phyloP scores from a whole-genome alignment of 1,284 basidiomycete genomes.

The Xerocomus minutiporus region DNA sequence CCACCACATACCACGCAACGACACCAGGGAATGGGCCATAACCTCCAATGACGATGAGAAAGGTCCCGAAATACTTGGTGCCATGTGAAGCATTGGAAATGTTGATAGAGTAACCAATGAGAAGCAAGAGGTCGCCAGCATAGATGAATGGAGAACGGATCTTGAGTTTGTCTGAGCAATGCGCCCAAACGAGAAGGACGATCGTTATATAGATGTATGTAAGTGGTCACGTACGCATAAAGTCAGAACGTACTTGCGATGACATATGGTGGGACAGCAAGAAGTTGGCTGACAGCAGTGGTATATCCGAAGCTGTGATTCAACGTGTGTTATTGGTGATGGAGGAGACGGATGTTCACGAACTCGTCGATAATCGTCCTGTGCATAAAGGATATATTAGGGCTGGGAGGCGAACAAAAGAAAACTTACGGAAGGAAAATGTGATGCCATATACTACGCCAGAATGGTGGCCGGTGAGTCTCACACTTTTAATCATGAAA shows the following conservation, averaged over 20 bases:
- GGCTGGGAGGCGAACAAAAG: neutral
- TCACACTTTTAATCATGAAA: neutral
- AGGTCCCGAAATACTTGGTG: constrained; percentile 66
- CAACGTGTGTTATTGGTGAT: neutral
- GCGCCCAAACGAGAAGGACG: constrained; percentile 47
- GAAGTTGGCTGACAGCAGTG: constrained; percentile 55
- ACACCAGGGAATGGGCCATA: constrained; percentile 62
- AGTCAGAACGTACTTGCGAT: constrained; percentile 45
- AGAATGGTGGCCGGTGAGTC: constrained; percentile 3
- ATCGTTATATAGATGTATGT: constrained; percentile 38
- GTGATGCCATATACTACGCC: constrained; percentile 53
- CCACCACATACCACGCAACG: constrained; percentile 51
- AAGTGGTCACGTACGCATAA: neutral
- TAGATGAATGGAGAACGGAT: constrained; percentile 60
- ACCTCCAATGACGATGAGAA: constrained; percentile 55
- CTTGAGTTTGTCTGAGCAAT: constrained; percentile 55
- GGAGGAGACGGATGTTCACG: constrained; percentile 11
- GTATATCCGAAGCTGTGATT: constrained; percentile 50
- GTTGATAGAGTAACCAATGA: constrained; percentile 65
- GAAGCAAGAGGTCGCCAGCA: constrained; percentile 46
- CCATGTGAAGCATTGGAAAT: constrained; percentile 40
- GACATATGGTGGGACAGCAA: constrained; percentile 68
- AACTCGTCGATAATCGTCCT: constrained; percentile 62
- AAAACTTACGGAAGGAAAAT: constrained; percentile 58
- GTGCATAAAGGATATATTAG: neutral